Evolutionary conservation across 139 green algal genomes (phyloP), one percentile per base, ranked within the genome.

Genomic region (Chlamydomonas asymmetrica): DNA sequence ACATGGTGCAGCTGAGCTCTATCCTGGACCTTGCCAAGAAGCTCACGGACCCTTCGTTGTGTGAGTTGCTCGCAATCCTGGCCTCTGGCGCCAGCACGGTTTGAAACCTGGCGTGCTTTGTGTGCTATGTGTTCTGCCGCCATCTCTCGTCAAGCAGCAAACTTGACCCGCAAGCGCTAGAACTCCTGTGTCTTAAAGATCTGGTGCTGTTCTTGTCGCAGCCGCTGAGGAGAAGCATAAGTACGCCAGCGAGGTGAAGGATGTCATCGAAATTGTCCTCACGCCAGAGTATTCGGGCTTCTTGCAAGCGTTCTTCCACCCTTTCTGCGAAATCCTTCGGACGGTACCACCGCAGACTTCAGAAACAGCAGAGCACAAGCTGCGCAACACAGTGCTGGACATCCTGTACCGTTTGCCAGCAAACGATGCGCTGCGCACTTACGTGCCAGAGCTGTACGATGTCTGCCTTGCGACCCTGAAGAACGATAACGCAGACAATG

Each of bases 401-500:
- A 84, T 95, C 22, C 78, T 98, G 4, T 86, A 89, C 59, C 81
- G 92, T 31, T 63, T 97, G 60, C 78, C 93, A 2, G 80, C 88
- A 34, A 96, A 88, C 43, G 88, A 96, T 16, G 64, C 71, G 7
- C 76, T 96, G 18, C 70, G 66, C 75, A 74, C 78, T 1, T 88
- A 91, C 70, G 83, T 90, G 13, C 23, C 66, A 0, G 81, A 92
- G 37, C 80, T 98, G 32, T 73, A 96, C 61, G 80, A 85, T 27
- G 54, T 87, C 29, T 88, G 85, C 31, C 70, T 96, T 40, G n/a
- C 67, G 22, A 87, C 96, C 20, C 74, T 97, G 5, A 62, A 74
- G 34, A 75, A 45, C 2, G 96, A 99, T 83, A 95, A 95, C 61
- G 94, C 98, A 84, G 92, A 96, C 4, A 97, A 97, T 73, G 94